Percentiles rank a stretch among this genome's conserved stretches.
Evolutionary conservation across 2,329 filamentous ascomycete genomes (phyloP).

Genomic region (Neonectria faginata): DNA sequence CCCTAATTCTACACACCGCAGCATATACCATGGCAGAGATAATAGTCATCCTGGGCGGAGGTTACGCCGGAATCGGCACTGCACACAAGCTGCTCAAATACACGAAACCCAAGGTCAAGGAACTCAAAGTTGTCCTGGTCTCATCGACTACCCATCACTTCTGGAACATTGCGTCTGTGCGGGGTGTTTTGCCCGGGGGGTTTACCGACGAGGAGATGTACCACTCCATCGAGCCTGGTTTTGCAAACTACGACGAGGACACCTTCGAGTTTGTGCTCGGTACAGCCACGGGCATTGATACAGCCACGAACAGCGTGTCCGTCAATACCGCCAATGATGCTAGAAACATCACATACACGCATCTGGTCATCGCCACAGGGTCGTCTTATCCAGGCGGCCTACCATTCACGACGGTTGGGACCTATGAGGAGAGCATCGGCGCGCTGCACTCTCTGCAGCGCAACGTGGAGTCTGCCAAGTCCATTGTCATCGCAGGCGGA

Average conservation of each 20-base stretch:
- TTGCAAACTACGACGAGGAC: background rate
- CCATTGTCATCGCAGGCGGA: background rate
- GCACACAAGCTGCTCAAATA: conserved; percentile 1
- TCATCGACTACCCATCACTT: conserved; percentile 10
- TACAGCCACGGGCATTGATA: background rate
- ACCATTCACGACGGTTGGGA: background rate
- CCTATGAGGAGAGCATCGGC: background rate
- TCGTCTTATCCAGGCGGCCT: background rate
- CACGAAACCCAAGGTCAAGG: conserved; percentile 2
- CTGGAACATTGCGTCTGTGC: conserved; percentile 17
- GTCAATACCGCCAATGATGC: background rate
- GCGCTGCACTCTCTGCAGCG: background rate
- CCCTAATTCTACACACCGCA: background rate
- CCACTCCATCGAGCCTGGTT: background rate
- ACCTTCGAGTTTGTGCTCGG: background rate
- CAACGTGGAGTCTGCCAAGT: background rate
- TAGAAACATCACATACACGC: background rate
- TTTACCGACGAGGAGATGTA: background rate
- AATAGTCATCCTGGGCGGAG: background rate
- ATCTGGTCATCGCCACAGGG: conserved; percentile 1
- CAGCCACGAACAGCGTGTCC: background rate
- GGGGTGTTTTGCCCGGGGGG: conserved; percentile 1
- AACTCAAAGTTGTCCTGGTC: conserved; percentile 14
- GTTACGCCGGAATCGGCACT: background rate
- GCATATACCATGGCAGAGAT: background rate